phyloP scores from a whole-genome alignment of 441 rosid genomes.

The Biscutella laevigata region DNA sequence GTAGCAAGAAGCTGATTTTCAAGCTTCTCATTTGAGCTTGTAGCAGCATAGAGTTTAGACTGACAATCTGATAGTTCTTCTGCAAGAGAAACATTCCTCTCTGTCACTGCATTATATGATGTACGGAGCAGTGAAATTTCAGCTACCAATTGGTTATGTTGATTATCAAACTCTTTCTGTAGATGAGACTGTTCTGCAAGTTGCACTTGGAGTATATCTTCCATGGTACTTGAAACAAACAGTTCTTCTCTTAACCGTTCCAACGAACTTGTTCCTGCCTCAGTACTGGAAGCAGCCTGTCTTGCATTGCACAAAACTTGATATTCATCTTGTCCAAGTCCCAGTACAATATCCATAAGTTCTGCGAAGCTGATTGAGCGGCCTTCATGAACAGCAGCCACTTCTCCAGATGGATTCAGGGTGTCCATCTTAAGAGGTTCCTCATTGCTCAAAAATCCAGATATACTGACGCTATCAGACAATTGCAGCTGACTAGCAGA shows the following conservation, averaged over 20 bases:
- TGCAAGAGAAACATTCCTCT: conserved; percentile 39
- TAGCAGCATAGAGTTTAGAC: conserved; percentile 52
- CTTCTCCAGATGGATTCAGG: conserved; percentile 26
- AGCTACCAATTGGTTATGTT: conserved; percentile 37
- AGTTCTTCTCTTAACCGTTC: conserved; percentile 70
- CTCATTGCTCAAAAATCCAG: conserved; percentile 33
- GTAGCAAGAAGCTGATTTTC: conserved; percentile 42
- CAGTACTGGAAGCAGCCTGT: conserved; percentile 28
- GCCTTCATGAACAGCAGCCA: conserved; percentile 28
- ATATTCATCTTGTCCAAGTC: conserved; percentile 61
- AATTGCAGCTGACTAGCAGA: conserved; percentile 29
- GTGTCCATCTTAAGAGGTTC: conserved; percentile 28
- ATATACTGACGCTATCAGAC: conserved; percentile 33
- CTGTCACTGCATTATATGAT: conserved; percentile 36
- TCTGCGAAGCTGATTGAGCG: conserved; percentile 37
- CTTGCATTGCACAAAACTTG: conserved; percentile 46
- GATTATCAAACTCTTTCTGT: conserved; percentile 42
- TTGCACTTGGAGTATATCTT: conserved; percentile 55
- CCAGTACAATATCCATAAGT: conserved; percentile 44
- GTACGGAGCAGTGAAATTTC: conserved; percentile 46
- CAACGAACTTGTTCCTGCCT: conserved; percentile 27
- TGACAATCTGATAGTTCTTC: conserved; percentile 62
- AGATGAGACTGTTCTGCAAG: conserved; percentile 53
- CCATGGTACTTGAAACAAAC: conserved; percentile 46
- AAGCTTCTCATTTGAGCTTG: conserved; percentile 45